These are phyloP conservation scores for Venturiaceae sp. DNA, from an alignment of 2,329 filamentous ascomycete genomes.

Conservation along the genomic window DNA sequence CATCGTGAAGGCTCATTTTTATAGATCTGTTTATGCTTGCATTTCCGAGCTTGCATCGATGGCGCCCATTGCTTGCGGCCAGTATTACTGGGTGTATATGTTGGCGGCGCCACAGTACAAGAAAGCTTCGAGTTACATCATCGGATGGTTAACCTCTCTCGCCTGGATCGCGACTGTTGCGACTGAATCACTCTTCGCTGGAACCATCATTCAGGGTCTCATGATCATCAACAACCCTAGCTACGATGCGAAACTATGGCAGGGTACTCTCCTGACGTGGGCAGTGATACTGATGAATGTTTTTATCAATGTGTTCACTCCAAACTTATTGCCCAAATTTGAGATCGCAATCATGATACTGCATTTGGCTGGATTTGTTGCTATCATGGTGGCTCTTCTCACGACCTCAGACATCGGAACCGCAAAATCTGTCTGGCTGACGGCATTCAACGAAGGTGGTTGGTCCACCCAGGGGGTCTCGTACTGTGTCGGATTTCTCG, in stretches of 20 bases:
- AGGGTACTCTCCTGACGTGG: conserved; percentile 19
- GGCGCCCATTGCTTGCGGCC: conserved; percentile 22
- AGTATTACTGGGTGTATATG: conserved; percentile 16
- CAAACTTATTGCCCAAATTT: conserved; percentile 8
- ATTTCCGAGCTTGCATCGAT: conserved; percentile 24
- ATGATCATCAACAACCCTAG: conserved; percentile 15
- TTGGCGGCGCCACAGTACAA: conserved; percentile 22
- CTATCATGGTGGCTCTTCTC: conserved; percentile 19
- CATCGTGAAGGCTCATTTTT: not conserved
- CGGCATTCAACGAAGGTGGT: conserved; percentile 16
- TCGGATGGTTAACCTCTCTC: conserved; percentile 10
- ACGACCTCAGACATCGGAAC: conserved; percentile 11
- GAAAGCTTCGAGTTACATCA: conserved; percentile 9
- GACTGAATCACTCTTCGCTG: conserved; percentile 7
- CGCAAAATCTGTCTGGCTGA: conserved; percentile 14
- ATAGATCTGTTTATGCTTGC: conserved; percentile 7
- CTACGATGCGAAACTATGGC: conserved; percentile 18
- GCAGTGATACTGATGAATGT: conserved; percentile 17
- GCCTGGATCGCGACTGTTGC: conserved; percentile 10
- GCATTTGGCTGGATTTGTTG: conserved; percentile 19
- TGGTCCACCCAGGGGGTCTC: conserved; percentile 17
- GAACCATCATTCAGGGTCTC: conserved; percentile 4
- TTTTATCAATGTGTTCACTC: conserved; percentile 16
- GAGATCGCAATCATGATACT: conserved; percentile 15
- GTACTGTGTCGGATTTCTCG: conserved; percentile 9